These are phyloP conservation scores for Ganoderma multipileum DNA, from an alignment of 1,284 basidiomycete genomes.

Conservation along the genomic window DNA sequence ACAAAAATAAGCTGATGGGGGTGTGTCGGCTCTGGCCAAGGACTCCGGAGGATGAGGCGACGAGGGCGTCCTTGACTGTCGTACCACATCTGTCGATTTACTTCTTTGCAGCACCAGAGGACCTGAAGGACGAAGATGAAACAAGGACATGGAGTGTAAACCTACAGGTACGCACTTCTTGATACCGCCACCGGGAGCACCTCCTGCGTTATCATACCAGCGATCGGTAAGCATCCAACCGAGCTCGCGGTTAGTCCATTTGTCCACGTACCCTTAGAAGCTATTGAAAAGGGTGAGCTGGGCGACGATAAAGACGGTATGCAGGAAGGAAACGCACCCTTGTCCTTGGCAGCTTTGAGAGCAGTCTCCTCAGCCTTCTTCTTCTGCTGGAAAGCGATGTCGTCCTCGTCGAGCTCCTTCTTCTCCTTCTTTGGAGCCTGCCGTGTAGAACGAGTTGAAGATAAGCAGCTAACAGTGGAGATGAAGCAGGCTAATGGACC, in stretches of 20 bases:
- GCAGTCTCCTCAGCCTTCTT: conserved; percentile 76
- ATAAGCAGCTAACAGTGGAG: not conserved
- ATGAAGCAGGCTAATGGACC: conserved; percentile 42
- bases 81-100: conserved; percentile 2
- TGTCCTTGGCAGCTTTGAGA: conserved; percentile 69
- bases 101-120: conserved; percentile 39
- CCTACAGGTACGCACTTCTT: conserved; percentile 70
- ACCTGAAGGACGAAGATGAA: conserved; percentile 44
- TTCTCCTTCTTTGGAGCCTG: conserved; percentile 83
- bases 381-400: conserved; percentile 73
- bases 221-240: conserved; percentile 10
- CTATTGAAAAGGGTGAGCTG: conserved; percentile 45
- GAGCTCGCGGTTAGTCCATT: not conserved
- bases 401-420: conserved; percentile 75
- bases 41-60: not conserved
- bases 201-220: conserved; percentile 50
- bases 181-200: conserved; percentile 76
- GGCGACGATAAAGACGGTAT: not conserved
- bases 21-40: not conserved
- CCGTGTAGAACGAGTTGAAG: not conserved
- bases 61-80: no score
- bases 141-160: not conserved
- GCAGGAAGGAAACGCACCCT: conserved; percentile 52
- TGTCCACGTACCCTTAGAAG: conserved; percentile 61
- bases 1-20: not conserved